Conservation (phyloP, 495 filamentous ascomycete genomes). For the Penicillium ucsense region DNA sequence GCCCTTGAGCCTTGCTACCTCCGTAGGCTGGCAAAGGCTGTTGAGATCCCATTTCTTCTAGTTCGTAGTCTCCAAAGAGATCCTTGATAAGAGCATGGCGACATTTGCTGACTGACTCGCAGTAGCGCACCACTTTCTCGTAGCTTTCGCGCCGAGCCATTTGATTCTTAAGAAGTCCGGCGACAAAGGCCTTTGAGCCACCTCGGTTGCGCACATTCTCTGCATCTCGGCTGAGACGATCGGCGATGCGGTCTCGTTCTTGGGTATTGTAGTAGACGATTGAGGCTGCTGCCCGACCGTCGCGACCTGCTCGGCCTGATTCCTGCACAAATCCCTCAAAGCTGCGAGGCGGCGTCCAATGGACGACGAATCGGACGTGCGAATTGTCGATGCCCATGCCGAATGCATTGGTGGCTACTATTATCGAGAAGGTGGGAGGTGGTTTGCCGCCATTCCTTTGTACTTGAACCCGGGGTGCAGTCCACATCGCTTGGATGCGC, state of each 20-base stretch:
- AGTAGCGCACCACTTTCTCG: constrained; percentile 62
- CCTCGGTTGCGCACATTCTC: constrained; percentile 28
- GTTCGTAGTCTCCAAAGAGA: constrained; percentile 66
- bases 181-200: constrained; percentile 8
- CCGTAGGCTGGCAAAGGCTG: constrained; percentile 12
- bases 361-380: constrained; percentile 84
- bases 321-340: constrained; percentile 97
- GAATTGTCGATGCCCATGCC: constrained; percentile 98
- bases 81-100: constrained; percentile 66
- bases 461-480: constrained; percentile 45
- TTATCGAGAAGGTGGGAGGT: constrained; percentile 63
- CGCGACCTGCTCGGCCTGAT: constrained; percentile 81
- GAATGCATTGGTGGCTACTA: constrained; percentile 91
- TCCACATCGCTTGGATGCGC: constrained; percentile 55
- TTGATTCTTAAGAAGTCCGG: constrained; percentile 21
- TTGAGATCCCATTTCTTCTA: constrained; percentile 33
- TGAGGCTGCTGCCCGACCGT: constrained; percentile 76
- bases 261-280: constrained; percentile 83
- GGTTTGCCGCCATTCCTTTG: constrained; percentile 2
- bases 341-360: constrained; percentile 85
- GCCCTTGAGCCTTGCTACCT: background rate
- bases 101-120: constrained; percentile 63
- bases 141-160: constrained; percentile 36
- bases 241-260: constrained; percentile 67
- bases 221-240: constrained; percentile 31